Evolutionary conservation across 345 rosid species (phyloP), one percentile per base, ranked within the genome.

Genomic region (Rhodamnia argentea): DNA sequence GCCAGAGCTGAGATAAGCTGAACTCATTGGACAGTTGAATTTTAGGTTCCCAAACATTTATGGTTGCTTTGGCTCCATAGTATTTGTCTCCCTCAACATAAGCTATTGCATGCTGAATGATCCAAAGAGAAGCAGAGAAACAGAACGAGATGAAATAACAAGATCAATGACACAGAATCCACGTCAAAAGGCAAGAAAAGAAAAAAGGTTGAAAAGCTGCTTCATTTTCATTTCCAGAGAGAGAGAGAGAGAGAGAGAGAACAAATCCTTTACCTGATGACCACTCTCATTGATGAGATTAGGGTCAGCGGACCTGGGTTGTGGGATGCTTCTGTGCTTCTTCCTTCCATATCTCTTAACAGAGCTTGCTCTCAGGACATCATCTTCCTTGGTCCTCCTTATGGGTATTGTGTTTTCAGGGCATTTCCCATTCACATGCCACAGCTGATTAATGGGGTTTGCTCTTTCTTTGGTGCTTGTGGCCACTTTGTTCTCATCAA

Each of bases 41-140:
- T 91, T 90, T 96, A 44, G 99, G 99, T 89, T 97, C 98, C 99
- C 99, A 97, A 3, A 96, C 99, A 83, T 97, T 97, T 11, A 97
- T 96, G 90, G 99, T 96, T 29, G 99, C 99, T 75, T 96, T 97
- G 47, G 99, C 99, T 86, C 99, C 99, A 87, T 90, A 97, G 84
- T 93, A 97, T 86, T 90, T 94, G 86, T 90, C 98, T 26, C 99
- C 99, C 92, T 96, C 95, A 52, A 95, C 96, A 91, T 96, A 97
- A 59, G 98, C 99, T 88, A 97, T 96, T 0, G 98, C 99, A 94
- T 97, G 99, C 99, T 96, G 87, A 87, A 88, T 84, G 70, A 87
- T 86, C 81, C 84, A 87, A 85, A 54, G 26, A 85, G 55, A 37
- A 76, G 84, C 59, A 85, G 83, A 56, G 86, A 85, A 85, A 84